A percentile compares a stretch with the other conserved stretches of the same genome.
Conservation (phyloP, 805 yeast genomes). For the Candida ortonii region DNA sequence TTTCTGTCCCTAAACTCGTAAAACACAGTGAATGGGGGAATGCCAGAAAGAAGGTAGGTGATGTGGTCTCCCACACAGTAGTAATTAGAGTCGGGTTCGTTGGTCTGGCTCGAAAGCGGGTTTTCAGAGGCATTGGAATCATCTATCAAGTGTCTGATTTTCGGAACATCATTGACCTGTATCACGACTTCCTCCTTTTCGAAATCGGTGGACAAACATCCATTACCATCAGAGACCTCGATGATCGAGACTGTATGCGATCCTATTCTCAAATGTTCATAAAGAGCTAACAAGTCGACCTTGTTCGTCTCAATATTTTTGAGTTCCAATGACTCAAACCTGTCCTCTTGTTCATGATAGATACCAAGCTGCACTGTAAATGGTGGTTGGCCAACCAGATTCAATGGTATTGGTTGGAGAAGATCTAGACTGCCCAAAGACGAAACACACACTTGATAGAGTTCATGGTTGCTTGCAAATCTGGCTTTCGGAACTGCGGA, state of each 20-base stretch:
- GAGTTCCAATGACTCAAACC: conserved; percentile 44
- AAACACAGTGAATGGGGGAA: conserved; percentile 72
- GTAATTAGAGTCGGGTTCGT: conserved; percentile 30
- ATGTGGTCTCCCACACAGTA: conserved; percentile 94
- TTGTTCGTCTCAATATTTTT: conserved; percentile 38
- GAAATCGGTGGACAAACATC: conserved; percentile 55
- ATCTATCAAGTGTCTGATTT: conserved; percentile 43
- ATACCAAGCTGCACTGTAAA: conserved; percentile 56
- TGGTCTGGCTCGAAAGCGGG: conserved; percentile 6
- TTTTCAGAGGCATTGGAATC: conserved; percentile 33
- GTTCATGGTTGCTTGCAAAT: conserved; percentile 18
- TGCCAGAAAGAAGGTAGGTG: conserved; percentile 70
- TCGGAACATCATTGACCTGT: conserved; percentile 74
- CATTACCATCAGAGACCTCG: conserved; percentile 62
- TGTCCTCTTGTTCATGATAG: conserved; percentile 58
- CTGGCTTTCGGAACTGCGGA: conserved; percentile 57
- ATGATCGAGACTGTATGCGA: conserved; percentile 59
- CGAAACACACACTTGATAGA: conserved; percentile 31
- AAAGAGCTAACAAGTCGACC: conserved; percentile 42
- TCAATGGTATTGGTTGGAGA: conserved; percentile 52
- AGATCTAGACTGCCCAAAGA: conserved; percentile 23
- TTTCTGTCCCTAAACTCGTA: conserved; percentile 67
- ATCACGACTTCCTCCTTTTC: conserved; percentile 38
- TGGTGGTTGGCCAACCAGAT: conserved; percentile 60
- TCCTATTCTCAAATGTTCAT: conserved; percentile 62